Evolutionary conservation across 257 asterid genomes (phyloP).

Genomic region (Fraxinus excelsior): DNA sequence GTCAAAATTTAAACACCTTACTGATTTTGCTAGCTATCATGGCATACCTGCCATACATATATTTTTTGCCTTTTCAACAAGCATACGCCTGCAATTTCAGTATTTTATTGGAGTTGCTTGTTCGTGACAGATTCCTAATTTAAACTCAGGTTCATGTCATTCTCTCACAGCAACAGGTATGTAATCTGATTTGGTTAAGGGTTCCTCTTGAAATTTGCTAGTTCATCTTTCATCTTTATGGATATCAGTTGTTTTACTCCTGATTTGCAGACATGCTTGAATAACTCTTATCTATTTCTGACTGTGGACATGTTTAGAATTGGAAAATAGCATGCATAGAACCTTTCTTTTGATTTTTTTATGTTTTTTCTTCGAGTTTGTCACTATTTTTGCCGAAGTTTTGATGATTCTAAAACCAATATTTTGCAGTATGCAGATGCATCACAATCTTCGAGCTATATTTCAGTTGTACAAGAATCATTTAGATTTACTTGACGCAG

Average conservation of each 20-base stretch:
- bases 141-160: background rate
- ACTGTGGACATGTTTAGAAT: background rate
- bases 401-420: no score
- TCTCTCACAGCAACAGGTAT: conserved; percentile 6
- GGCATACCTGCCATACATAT: no score
- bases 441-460: no score
- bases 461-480: no score
- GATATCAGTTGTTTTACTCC: background rate
- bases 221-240: background rate
- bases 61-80: background rate
- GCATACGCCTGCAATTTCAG: background rate
- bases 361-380: no score
- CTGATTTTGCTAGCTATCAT: background rate
- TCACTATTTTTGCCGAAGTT: no score
- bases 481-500: no score
- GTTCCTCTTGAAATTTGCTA: background rate
- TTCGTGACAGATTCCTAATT: conserved; percentile 20
- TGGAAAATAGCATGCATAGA: no score
- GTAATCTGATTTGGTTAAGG: background rate
- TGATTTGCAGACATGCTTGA: background rate
- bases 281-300: background rate
- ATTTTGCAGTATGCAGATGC: no score
- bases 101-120: background rate
- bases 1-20: background rate
- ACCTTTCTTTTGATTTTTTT: no score